Evolutionary conservation across 345 rosid species (phyloP).

Genomic region (Rhizophora apiculata): DNA sequence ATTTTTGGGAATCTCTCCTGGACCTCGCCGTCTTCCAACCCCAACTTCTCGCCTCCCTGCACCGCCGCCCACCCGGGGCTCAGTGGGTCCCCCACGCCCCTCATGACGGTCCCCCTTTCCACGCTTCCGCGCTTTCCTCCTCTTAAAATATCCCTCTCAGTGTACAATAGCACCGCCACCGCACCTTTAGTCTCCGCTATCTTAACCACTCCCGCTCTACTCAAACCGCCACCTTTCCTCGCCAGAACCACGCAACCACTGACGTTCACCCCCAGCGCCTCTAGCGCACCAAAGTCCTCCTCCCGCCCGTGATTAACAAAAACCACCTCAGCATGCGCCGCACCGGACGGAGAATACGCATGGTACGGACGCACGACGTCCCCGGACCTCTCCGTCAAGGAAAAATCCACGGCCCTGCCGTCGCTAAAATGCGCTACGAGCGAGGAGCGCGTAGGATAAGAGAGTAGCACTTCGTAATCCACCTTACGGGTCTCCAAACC

Average conservation of each 20-base stretch:
- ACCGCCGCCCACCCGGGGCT: conserved; percentile 90
- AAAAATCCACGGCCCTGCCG: conserved; percentile 34
- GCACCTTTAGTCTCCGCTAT: conserved; percentile 71
- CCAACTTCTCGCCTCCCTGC: conserved; percentile 66
- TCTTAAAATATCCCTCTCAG: conserved; percentile 40
- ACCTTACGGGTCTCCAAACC: conserved; percentile 51
- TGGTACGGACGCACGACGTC: conserved; percentile 65
- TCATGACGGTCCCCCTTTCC: conserved; percentile 95
- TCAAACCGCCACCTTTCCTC: conserved; percentile 53
- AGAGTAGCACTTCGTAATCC: conserved; percentile 56
- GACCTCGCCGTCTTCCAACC: conserved; percentile 53
- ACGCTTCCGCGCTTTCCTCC: conserved; percentile 44
- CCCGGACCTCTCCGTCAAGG: conserved; percentile 37
- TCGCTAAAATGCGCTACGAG: conserved; percentile 52
- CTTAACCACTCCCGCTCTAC: conserved; percentile 62
- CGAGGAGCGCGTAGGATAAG: conserved; percentile 62
- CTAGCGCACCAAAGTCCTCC: conserved; percentile 65
- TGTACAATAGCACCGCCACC: conserved; percentile 66
- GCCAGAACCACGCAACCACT: conserved; percentile 57
- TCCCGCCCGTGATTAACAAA: conserved; percentile 74
- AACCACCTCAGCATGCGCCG: conserved; percentile 53
- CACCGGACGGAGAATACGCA: conserved; percentile 87
- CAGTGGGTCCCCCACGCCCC: conserved; percentile 88
- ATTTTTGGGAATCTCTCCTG: conserved; percentile 61
- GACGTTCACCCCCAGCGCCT: conserved; percentile 55